Evolutionary conservation across 441 rosid species (phyloP).

Genomic region (Pelargonium citronellum): DNA sequence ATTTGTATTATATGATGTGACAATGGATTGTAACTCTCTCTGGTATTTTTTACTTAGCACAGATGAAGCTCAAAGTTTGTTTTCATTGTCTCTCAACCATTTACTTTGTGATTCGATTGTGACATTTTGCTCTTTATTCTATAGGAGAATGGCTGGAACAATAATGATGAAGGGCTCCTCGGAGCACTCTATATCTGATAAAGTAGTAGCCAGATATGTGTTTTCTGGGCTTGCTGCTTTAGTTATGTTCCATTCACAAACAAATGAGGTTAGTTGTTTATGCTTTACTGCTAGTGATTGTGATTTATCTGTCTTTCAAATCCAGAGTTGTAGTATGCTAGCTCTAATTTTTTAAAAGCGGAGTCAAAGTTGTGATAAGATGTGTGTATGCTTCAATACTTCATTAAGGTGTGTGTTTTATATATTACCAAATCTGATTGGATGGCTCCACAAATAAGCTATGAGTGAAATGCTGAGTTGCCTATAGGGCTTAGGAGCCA

Average conservation of each 20-base stretch:
- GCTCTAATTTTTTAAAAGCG: not conserved
- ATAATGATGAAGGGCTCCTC: constrained; percentile 28
- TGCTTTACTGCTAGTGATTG: not conserved
- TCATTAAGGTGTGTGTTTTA: no score
- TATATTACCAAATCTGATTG: no score
- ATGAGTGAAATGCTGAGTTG: no score
- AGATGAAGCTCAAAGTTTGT: no score
- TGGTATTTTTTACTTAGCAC: no score
- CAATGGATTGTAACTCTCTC: no score
- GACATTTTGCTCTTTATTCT: not conserved
- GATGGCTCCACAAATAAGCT: no score
- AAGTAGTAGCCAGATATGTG: constrained; percentile 22
- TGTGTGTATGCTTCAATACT: no score
- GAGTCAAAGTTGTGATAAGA: not conserved
- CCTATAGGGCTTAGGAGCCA: no score
- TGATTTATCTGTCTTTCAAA: not conserved
- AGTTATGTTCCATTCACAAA: constrained; percentile 44
- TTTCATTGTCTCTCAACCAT: no score
- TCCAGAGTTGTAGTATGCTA: not conserved
- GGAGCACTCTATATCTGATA: constrained; percentile 23
- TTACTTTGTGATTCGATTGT: not conserved
- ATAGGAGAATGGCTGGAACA: constrained; percentile 34
- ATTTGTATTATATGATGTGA: no score
- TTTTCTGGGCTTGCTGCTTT: constrained; percentile 59
- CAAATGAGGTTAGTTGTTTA: constrained; percentile 45